These are phyloP conservation scores for Skeletonema marinoi DNA, from an alignment of 108 stramenopile species.

Conservation along the genomic window DNA sequence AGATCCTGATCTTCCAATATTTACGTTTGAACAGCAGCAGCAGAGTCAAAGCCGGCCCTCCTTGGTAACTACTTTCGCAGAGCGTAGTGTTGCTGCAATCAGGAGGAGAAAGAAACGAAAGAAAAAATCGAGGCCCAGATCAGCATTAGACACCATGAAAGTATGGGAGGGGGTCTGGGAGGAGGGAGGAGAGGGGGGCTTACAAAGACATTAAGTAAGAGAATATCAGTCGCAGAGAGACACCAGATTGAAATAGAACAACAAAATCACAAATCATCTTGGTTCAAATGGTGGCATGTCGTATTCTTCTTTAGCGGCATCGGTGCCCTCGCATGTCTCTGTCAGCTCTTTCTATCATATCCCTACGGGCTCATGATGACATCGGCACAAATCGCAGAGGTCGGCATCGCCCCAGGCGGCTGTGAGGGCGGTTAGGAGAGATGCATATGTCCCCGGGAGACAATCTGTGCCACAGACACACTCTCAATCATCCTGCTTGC, in stretches of 20 bases:
- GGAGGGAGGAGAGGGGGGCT: no score
- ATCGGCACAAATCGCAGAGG: neutral
- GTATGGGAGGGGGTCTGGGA: no score
- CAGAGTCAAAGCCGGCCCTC: no score
- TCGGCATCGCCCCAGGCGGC: conserved; percentile 8
- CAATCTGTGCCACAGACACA: conserved; percentile 12
- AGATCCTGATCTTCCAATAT: no score
- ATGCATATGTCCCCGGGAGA: conserved; percentile 31
- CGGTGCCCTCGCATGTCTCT: neutral
- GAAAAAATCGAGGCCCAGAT: no score
- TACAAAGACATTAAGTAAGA: neutral
- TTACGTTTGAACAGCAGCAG: no score
- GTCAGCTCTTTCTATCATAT: conserved; percentile 4
- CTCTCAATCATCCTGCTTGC: conserved; percentile 16
- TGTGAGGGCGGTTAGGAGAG: neutral
- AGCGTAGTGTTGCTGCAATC: no score
- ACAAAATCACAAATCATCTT: neutral
- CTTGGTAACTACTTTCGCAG: no score
- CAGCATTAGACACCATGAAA: no score
- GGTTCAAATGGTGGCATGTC: neutral
- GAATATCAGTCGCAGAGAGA: neutral
- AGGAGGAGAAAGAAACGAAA: no score
- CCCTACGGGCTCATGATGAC: neutral
- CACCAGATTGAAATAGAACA: neutral
- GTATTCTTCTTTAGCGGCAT: neutral